Base-by-base conservation (phyloP, 2,329 filamentous ascomycete genomes). In the Neophaeococcomyces mojaviensis region DNA sequence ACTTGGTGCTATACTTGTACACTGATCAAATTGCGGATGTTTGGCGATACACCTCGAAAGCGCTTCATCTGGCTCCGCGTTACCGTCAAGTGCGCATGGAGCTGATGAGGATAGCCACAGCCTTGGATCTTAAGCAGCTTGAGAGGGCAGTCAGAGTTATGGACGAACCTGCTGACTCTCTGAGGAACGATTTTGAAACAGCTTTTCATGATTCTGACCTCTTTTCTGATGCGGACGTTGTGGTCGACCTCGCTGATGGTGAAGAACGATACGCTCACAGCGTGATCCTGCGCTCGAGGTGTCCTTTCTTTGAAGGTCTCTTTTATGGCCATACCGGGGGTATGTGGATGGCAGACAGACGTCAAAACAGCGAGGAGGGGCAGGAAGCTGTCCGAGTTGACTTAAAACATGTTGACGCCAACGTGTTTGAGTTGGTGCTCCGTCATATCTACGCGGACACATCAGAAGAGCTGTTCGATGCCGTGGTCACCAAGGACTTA, bases 251-350 rank as follows among this genome's bases (percentile, higher is more conserved):
- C 9, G 79, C 86, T 49, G 84, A 82, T 18, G 77, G 78, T n/a
- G 82, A 82, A 22, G 69, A 74, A 44, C 68, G 88, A 28, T 69
- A 72, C 12, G 82, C 84, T 1, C 92, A 98, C 58, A 90, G 87
- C 53, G 73, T 81, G 3, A 65, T 97, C 3, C 64, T 96, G 30
- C 89, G 88, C 54, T 81, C 83, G 58, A 76, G 92, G 54, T 96
- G 89, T 57, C 88, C 88, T 0, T 98, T 96, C 72, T 98, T 98
- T 54, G 74, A 90, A 52, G 86, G 85, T 1, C 73, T 98, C 35
- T 97, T 96, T 64, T 75, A 86, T 56, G 92, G 92, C n/a, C 82
- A 88, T 35, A 87, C 92, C 6, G 76, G 77, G 33, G 92, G 92
- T 1, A 78, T 78, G 55, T 98, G 92, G 92, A 73, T 98, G 16